Evolutionary conservation across 306 rosid genomes (phyloP), one percentile per base, ranked within the genome.

Genomic region (Cucurbita argyrosperma): DNA sequence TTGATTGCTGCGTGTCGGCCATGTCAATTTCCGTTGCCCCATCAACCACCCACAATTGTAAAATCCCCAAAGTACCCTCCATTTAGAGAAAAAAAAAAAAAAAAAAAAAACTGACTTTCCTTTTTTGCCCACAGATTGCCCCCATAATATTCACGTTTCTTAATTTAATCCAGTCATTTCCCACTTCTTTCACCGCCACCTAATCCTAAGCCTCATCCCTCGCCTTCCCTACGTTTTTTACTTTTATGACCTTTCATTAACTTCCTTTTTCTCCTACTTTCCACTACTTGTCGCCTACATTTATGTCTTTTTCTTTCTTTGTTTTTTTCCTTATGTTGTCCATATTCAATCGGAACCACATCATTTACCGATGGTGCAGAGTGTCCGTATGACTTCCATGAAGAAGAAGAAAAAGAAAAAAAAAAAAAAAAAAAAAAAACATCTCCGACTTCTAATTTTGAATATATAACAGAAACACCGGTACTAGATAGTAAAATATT

Each of bases 81-180:
- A 6, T 49, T 4, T 1, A 10, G 7, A 7, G 2, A 1, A 3
- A 30, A 30, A 8, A 43, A 43, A 2, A 8, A 9, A 8, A 42
- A 43, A 10, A 8, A 11, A 30, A 3, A 30, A 30, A 30, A 30
- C 35, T 30, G 47, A 43, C 47, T 46, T 13, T 55, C 0, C 35
- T 19, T 67, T 45, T 68, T 67, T 1, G 54, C 18, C 37, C 42
- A 23, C 21, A 42, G 78, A 79, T 74, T 35, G 8, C 51, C 26
- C 26, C 75, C 87, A 81, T 79, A 76, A 60, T 76, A 72, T 77
- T 80, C 97, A 84, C 97, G 92, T 91, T 87, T 83, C 37, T 42
- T 46, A 46, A 45, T 45, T 78, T 16, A 74, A 81, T 86, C 87
- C 71, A 70, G 79, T 72, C 82, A 47, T 15, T 52, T 54, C 76